Evolutionary conservation across 768 basidiomycete species (phyloP).

Genomic region (Termitomyces sp.): DNA sequence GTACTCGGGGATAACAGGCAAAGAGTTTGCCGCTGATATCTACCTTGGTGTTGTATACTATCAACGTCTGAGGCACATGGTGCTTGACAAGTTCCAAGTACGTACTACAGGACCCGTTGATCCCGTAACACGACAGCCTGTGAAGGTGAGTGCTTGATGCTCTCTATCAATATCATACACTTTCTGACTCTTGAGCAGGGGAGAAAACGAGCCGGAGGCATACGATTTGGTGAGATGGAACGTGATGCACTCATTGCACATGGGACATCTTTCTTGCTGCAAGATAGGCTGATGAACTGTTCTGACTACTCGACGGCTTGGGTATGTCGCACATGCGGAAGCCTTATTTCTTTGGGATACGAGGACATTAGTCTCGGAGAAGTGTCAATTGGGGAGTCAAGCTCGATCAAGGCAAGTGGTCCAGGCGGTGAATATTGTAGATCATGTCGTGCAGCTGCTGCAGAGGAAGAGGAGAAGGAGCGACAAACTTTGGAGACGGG

Average conservation of each 20-base stretch:
- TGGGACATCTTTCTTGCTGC: constrained; percentile 96
- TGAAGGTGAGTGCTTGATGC: constrained; percentile 62
- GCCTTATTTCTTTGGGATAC: constrained; percentile 93
- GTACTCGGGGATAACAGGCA: constrained; percentile 99
- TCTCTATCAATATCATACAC: constrained; percentile 1
- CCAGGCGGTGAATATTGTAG: constrained; percentile 93
- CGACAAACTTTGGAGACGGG: constrained; percentile 59
- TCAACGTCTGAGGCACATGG: constrained; percentile 98
- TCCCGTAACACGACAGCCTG: constrained; percentile 92
- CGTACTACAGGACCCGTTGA: constrained; percentile 98
- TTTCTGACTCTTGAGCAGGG: constrained; percentile 49
- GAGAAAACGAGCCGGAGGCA: constrained; percentile 96
- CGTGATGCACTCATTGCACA: constrained; percentile 98
- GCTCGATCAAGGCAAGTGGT: constrained; percentile 55
- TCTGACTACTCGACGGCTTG: constrained; percentile 99
- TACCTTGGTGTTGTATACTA: constrained; percentile 99
- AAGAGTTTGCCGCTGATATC: constrained; percentile 98
- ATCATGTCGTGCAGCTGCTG: constrained; percentile 76
- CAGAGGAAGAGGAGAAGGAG: constrained; percentile 60
- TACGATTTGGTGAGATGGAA: constrained; percentile 99
- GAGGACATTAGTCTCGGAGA: constrained; percentile 81
- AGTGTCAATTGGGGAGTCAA: constrained; percentile 46
- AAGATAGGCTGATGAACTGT: constrained; percentile 99
- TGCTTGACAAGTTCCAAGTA: constrained; percentile 99
- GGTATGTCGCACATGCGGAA: constrained; percentile 97